Evolutionary conservation across 352 stramenopile genomes (phyloP).

Genomic region (Phytophthora uliginosa): DNA sequence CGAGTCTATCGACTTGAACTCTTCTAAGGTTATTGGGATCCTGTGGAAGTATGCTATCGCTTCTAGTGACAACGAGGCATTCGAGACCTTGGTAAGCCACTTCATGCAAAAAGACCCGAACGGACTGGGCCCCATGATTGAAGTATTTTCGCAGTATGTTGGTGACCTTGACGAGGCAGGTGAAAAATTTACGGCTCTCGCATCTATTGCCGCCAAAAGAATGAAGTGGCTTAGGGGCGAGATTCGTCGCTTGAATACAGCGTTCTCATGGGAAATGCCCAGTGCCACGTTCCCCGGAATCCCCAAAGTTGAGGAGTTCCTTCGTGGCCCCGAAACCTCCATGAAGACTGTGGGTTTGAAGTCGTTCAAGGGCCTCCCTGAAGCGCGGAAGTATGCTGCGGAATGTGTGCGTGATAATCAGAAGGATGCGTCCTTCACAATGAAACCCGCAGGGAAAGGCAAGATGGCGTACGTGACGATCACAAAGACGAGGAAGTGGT

Average conservation of each 20-base stretch:
- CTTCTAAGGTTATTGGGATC: background rate
- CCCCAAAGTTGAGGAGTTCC: slow-evolving; percentile 8
- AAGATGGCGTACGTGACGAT: background rate
- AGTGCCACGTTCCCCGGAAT: background rate
- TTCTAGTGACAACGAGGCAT: background rate
- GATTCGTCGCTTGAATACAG: background rate
- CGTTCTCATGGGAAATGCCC: slow-evolving; percentile 25
- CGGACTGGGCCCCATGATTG: background rate
- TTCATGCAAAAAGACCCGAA: slow-evolving; percentile 3
- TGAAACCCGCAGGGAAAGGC: background rate
- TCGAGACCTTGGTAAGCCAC: background rate
- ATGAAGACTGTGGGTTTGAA: background rate
- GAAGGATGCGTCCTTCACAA: background rate
- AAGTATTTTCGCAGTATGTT: slow-evolving; percentile 6
- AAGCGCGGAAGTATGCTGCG: background rate
- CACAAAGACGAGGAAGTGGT: slow-evolving; percentile 2
- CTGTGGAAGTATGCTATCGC: slow-evolving; percentile 17
- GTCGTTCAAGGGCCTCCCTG: background rate
- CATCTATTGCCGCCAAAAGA: background rate
- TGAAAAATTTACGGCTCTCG: background rate
- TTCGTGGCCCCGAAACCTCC: slow-evolving; percentile 6
- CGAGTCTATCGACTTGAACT: background rate
- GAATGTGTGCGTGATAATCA: background rate
- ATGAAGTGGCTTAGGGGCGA: slow-evolving; percentile 4
- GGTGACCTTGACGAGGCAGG: background rate